These are phyloP conservation scores for Martiniozyma asiatica DNA, from an alignment of 1,139 yeast genomes.

Conservation along the genomic window DNA sequence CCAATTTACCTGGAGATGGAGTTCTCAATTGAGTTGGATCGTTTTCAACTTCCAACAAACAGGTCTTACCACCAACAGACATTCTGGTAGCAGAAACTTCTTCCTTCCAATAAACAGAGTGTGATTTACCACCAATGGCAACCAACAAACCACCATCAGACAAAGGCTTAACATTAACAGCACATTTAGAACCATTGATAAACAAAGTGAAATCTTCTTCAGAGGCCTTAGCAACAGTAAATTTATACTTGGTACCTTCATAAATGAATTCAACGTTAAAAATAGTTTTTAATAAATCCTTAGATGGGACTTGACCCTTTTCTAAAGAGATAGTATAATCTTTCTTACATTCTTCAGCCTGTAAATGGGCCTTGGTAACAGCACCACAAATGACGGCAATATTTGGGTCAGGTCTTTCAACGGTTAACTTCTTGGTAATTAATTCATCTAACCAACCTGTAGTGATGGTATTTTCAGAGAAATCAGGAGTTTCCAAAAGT, in stretches of 20 bases:
- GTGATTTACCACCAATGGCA: slow-evolving; percentile 85
- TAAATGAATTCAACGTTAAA: slow-evolving; percentile 91
- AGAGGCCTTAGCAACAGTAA: slow-evolving; percentile 90
- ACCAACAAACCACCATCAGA: slow-evolving; percentile 91
- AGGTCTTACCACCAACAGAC: slow-evolving; percentile 90
- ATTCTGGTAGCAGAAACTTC: slow-evolving; percentile 94
- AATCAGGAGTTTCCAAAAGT: slow-evolving; percentile 89
- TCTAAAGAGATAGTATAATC: slow-evolving; percentile 68
- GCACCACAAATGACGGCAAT: slow-evolving; percentile 96
- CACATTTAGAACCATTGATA: slow-evolving; percentile 84
- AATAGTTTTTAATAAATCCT: slow-evolving; percentile 68
- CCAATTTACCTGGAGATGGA: slow-evolving; percentile 97
- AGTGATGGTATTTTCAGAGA: slow-evolving; percentile 90
- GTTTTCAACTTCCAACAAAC: slow-evolving; percentile 84
- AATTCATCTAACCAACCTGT: slow-evolving; percentile 98
- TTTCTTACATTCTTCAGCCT: slow-evolving; percentile 56
- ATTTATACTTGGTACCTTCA: slow-evolving; percentile 85
- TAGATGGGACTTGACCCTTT: slow-evolving; percentile 90
- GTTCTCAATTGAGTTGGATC: slow-evolving; percentile 98
- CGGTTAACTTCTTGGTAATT: slow-evolving; percentile 83
- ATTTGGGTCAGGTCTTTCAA: slow-evolving; percentile 89
- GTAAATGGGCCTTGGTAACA: slow-evolving; percentile 82
- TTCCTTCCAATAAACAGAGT: slow-evolving; percentile 94
- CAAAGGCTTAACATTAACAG: slow-evolving; percentile 73
- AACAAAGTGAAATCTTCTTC: slow-evolving; percentile 75